These are phyloP conservation scores for Xylaria palmicola DNA, from an alignment of 495 filamentous ascomycete genomes.

Conservation along the genomic window DNA sequence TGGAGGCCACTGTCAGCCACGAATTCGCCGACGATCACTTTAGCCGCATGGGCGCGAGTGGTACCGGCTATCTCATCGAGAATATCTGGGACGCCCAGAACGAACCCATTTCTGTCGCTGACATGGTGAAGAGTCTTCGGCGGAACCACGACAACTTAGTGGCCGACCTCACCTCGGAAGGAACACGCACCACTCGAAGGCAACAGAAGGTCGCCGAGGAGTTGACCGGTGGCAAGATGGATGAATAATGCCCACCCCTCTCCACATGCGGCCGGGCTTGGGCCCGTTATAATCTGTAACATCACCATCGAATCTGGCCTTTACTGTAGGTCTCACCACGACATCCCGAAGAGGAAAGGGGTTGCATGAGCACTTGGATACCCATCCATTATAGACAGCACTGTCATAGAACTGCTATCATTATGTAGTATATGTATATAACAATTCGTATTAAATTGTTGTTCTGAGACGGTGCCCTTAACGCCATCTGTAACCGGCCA, in stretches of 20 bases:
- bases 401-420: constrained; percentile 4
- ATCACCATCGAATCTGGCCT: background rate
- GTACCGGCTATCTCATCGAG: constrained; percentile 17
- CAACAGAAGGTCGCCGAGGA: constrained; percentile 49
- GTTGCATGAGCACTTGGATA: background rate
- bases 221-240: constrained; percentile 50
- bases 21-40: constrained; percentile 36
- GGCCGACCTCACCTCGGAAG: constrained; percentile 18
- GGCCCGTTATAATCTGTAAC: background rate
- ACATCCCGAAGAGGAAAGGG: background rate
- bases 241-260: constrained; percentile 1
- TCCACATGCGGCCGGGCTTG: background rate
- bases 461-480: constrained; percentile 20
- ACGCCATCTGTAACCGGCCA: constrained; percentile 16
- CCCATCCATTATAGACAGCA: constrained; percentile 6
- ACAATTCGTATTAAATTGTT: constrained; percentile 17
- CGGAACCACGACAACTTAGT: constrained; percentile 20
- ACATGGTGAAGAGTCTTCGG: constrained; percentile 27
- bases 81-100: constrained; percentile 42
- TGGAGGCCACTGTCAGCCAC: constrained; percentile 35
- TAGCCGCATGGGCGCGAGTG: constrained; percentile 10
- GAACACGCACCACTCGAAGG: constrained; percentile 29
- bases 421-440: constrained; percentile 34
- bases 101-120: constrained; percentile 30
- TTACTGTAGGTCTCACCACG: background rate